These are phyloP conservation scores for Vitis hybrid DNA, from an alignment of 177 flowering plant genomes.

Conservation along the genomic window DNA sequence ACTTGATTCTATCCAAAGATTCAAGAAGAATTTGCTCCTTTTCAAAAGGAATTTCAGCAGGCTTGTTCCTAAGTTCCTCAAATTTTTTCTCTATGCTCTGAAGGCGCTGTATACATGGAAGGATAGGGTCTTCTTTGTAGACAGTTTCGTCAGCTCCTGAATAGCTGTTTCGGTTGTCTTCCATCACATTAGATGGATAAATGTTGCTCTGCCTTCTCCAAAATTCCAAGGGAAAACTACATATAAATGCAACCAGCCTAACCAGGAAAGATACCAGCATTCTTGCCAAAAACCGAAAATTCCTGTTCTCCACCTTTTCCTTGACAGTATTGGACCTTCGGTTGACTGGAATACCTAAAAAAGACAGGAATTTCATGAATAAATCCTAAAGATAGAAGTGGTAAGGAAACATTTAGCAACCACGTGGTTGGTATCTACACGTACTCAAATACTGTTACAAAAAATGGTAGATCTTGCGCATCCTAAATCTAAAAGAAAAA, in stretches of 20 bases:
- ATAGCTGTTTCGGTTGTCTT: slow-evolving; percentile 20
- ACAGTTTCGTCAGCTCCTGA: slow-evolving; percentile 32
- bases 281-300: slow-evolving; percentile 26
- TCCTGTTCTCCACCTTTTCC: slow-evolving; percentile 30
- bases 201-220: slow-evolving; percentile 46
- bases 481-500: neutral
- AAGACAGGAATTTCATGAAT: neutral
- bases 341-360: slow-evolving; percentile 31
- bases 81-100: slow-evolving; percentile 64
- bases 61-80: slow-evolving; percentile 63
- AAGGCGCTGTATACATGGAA: slow-evolving; percentile 76
- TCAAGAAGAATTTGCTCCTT: slow-evolving; percentile 79
- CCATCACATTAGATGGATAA: slow-evolving; percentile 32
- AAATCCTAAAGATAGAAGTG: neutral
- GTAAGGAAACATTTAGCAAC: neutral
- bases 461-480: neutral
- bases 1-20: slow-evolving; percentile 86
- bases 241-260: slow-evolving; percentile 46
- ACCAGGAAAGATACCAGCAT: slow-evolving; percentile 37
- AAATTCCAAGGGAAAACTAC: slow-evolving; percentile 24
- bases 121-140: slow-evolving; percentile 43
- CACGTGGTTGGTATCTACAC: neutral
- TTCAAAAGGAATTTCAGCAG: slow-evolving; percentile 65
- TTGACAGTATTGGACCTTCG: slow-evolving; percentile 26
- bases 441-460: neutral